Percentiles rank a stretch among this genome's conserved stretches.
phyloP scores from a whole-genome alignment of 345 rosid genomes.

The Anastatica hierochuntica region DNA sequence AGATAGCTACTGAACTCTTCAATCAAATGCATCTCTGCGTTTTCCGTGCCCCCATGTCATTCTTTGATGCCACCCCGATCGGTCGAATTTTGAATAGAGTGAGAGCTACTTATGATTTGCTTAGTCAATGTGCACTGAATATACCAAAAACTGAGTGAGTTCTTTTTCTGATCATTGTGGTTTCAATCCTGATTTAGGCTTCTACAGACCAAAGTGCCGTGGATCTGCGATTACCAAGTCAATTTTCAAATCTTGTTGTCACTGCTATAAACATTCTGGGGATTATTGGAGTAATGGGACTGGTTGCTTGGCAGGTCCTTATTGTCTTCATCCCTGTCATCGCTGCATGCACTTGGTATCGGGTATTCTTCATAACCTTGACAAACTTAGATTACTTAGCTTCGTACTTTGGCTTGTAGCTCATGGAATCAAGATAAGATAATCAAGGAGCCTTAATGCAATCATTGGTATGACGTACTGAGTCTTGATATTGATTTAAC shows the following conservation, averaged over 20 bases:
- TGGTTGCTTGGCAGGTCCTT: constrained; percentile 80
- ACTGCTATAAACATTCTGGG: constrained; percentile 49
- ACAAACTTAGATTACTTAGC: constrained; percentile 4
- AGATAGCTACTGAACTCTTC: constrained; percentile 60
- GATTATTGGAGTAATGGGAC: constrained; percentile 61
- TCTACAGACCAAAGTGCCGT: constrained; percentile 75
- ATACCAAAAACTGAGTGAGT: background rate
- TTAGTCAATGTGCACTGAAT: background rate
- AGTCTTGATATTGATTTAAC: constrained; percentile 7
- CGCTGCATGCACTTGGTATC: constrained; percentile 53
- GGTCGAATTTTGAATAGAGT: constrained; percentile 62
- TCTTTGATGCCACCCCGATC: constrained; percentile 69
- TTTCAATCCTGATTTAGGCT: constrained; percentile 38
- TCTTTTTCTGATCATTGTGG: constrained; percentile 5
- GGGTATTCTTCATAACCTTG: constrained; percentile 34
- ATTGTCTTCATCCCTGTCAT: constrained; percentile 52
- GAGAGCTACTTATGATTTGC: constrained; percentile 14
- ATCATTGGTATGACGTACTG: background rate
- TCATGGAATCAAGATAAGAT: background rate
- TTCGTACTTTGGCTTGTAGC: background rate
- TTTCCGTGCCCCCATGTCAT: constrained; percentile 67
- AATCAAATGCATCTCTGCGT: constrained; percentile 44
- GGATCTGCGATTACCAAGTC: constrained; percentile 42
- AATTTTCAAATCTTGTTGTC: constrained; percentile 31
- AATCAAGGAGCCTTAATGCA: background rate